Base-by-base conservation (phyloP, 441 rosid genomes). In the Populus hybrid region DNA sequence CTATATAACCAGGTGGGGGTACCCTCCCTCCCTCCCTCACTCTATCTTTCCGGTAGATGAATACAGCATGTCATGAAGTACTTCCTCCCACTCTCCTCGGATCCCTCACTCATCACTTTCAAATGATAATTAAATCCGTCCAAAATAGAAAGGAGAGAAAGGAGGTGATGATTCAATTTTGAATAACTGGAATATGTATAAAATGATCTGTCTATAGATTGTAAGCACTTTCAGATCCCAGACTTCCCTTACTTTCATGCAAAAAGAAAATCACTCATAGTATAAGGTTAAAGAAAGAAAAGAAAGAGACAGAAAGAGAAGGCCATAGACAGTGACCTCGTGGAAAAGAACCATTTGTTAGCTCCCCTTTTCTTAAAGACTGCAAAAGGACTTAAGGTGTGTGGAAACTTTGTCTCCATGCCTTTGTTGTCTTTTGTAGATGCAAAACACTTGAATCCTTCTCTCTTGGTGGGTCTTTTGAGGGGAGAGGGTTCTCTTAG, bases 201-300 rank as follows among this genome's bases (percentile, higher is more conserved):
- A 2, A 23, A 29, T 38, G 77, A 26, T 59, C 16, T 7, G 72
- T 77, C 23, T 36, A 72, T 71, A 36, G 74, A 80, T 78, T 68
- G 74, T 67, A 74, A 76, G 68, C 75, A 63, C 79, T 83, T 81
- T 74, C 68, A 77, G 79, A 84, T 81, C 86, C 83, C 81, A 69
- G 81, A 83, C 75, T 82, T 84, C 88, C 89, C 87, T 86, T 87
- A 84, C 91, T 88, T 88, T 84, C 89, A 87, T 87, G 90, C 88
- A 75, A 29, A 11, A 78, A 6, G 77, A 74, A 33, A 42, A 77
- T 20, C 61, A 8, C 45, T 42, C 66, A 14, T 61, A 56, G 36
- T 20, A 38, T 56, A 70, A 61, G 73, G 29, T 31, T n/a, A 66
- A 66, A 63, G 29, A 26, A 38, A 23, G 2, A 24, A 28, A 68